phyloP scores from a whole-genome alignment of 192 early-diverging fungal genomes.

The Coemansia nantahalensis region DNA sequence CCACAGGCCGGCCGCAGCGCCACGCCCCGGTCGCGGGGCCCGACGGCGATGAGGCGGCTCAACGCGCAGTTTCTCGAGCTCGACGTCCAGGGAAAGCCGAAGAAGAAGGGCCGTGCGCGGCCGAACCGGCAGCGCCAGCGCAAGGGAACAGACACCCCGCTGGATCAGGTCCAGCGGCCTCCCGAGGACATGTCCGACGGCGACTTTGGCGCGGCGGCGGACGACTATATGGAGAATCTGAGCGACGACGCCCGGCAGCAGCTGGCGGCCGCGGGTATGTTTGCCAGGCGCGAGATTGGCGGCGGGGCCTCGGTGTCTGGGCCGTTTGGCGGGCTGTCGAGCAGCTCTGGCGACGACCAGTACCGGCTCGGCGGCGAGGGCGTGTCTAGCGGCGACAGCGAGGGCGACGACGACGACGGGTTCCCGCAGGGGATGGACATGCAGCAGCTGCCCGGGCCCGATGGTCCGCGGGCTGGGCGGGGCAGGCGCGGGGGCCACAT shows the following conservation, averaged over 20 bases:
- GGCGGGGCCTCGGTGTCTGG: constrained; percentile 12
- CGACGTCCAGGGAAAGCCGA: constrained; percentile 2
- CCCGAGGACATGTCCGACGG: not conserved
- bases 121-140: constrained; percentile 3
- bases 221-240: constrained; percentile 37
- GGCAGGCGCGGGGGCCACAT: constrained; percentile 3
- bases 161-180: constrained; percentile 6
- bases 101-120: constrained; percentile 3
- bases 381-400: not conserved
- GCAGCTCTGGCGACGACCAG: not conserved
- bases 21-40: not conserved
- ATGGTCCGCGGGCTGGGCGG: not conserved
- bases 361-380: not conserved
- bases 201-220: constrained; percentile 11
- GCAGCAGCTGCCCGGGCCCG: constrained; percentile 10
- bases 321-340: constrained; percentile 4
- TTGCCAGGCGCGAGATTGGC: constrained; percentile 27
- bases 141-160: constrained; percentile 3
- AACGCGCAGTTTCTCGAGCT: constrained; percentile 30
- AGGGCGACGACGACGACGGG: constrained; percentile 32
- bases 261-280: constrained; percentile 4
- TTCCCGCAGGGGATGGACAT: constrained; percentile 31
- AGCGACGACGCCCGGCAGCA: constrained; percentile 19
- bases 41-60: constrained; percentile 7
- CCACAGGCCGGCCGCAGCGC: not conserved